Evolutionary conservation across 2,329 filamentous ascomycete species (phyloP).

Genomic region (Colletotrichum endophyticum): DNA sequence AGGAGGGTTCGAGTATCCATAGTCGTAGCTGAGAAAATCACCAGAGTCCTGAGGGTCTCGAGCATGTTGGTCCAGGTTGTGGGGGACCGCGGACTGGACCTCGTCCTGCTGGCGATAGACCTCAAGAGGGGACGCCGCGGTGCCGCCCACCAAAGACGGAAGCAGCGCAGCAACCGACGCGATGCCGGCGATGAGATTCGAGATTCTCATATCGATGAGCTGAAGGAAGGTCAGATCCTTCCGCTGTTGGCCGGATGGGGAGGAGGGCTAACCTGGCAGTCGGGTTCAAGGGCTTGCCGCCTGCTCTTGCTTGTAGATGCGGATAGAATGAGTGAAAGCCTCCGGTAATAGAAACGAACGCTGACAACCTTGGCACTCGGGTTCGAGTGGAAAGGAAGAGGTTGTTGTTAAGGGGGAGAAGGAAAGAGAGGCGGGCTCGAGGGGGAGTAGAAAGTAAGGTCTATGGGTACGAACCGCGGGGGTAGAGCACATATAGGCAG

Average conservation of each 20-base stretch:
- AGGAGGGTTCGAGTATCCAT: constrained; percentile 8
- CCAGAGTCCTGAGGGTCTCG: neutral
- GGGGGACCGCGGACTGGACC: neutral
- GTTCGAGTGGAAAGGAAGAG: neutral
- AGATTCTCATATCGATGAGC: constrained; percentile 37
- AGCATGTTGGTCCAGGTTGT: neutral
- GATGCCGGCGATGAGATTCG: constrained; percentile 33
- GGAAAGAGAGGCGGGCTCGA: neutral
- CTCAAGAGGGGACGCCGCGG: neutral
- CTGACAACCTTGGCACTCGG: neutral
- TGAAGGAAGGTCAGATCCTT: neutral
- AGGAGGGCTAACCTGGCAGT: neutral
- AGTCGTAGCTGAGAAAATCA: constrained; percentile 13
- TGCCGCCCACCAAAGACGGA: constrained; percentile 22
- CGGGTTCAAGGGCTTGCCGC: neutral
- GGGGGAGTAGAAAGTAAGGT: neutral
- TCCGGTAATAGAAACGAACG: neutral
- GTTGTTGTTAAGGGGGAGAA: neutral
- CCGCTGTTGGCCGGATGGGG: neutral
- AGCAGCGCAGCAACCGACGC: constrained; percentile 36
- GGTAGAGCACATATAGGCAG: constrained; percentile 6
- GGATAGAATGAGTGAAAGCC: neutral
- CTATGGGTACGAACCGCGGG: neutral
- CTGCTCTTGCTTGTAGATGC: neutral
- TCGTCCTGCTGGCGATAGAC: neutral